These are phyloP conservation scores for Dipodascus geniculatus DNA, from an alignment of 805 yeast species.

Conservation along the genomic window DNA sequence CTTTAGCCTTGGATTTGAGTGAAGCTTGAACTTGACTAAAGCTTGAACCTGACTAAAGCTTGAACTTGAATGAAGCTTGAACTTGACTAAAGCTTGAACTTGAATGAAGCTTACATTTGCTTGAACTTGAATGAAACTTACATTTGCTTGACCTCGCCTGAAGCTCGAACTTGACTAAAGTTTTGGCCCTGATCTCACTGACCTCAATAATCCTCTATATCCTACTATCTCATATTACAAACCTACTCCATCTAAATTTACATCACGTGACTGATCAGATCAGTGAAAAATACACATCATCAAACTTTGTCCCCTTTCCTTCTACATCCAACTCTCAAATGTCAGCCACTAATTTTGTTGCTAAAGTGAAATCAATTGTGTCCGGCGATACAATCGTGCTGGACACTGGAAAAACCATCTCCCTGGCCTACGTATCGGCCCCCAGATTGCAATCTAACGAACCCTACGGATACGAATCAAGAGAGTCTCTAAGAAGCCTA, in stretches of 20 bases:
- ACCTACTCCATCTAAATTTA: not conserved
- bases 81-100: too few relatives aligned
- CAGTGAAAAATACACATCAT: conserved; percentile 1
- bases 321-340: not conserved
- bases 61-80: too few relatives aligned
- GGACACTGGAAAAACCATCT: conserved; percentile 45
- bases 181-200: too few relatives aligned
- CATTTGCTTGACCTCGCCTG: too few relatives aligned
- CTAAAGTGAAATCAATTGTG: conserved; percentile 57
- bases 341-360: conserved; percentile 22
- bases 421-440: conserved; percentile 54
- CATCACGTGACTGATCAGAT: not conserved
- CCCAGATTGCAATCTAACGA: conserved; percentile 35
- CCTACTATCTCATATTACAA: too few relatives aligned
- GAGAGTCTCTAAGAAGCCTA: conserved; percentile 50
- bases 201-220: too few relatives aligned
- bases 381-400: conserved; percentile 63
- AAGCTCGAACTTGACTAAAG: too few relatives aligned
- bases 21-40: too few relatives aligned
- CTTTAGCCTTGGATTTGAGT: too few relatives aligned
- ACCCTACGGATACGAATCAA: conserved; percentile 40
- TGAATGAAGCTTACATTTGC: too few relatives aligned
- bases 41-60: too few relatives aligned
- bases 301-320: not conserved
- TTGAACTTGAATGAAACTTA: too few relatives aligned